Percentiles rank a stretch among this genome's conserved stretches.
phyloP scores from a whole-genome alignment of 306 rosid species.

The Sophora flavescens region DNA sequence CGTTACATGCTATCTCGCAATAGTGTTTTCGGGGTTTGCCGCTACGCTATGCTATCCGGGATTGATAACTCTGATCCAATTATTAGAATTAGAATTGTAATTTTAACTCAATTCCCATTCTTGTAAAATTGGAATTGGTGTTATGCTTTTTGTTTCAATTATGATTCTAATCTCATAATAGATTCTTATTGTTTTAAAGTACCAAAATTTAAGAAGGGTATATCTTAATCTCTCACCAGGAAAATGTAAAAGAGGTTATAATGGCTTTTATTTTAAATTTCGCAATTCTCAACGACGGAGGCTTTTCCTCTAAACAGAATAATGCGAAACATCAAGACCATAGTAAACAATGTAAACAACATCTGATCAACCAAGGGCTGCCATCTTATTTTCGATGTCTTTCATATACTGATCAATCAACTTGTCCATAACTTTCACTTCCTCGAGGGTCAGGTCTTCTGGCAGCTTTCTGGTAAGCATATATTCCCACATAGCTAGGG shows the following conservation, averaged over 20 bases:
- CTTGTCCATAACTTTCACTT: slow-evolving; percentile 49
- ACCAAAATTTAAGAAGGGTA: slow-evolving; percentile 26
- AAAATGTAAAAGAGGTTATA: no score
- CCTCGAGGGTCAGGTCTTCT: slow-evolving; percentile 8
- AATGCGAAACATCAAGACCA: background rate
- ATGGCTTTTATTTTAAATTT: background rate
- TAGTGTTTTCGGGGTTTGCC: no score
- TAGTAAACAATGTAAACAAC: background rate
- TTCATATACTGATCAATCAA: slow-evolving; percentile 44
- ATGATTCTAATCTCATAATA: background rate
- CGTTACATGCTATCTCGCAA: no score
- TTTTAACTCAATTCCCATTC: background rate
- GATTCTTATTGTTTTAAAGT: background rate
- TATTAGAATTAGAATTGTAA: background rate
- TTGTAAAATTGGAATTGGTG: background rate
- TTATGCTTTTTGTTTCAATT: background rate
- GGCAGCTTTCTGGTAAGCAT: slow-evolving; percentile 41
- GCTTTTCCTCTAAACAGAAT: background rate
- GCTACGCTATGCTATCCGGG: no score
- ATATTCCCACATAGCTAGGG: slow-evolving; percentile 36
- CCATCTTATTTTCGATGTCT: slow-evolving; percentile 29
- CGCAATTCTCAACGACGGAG: background rate
- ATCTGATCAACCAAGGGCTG: background rate
- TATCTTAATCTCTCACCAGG: background rate
- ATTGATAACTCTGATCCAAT: no score